Percentiles rank a stretch among this genome's conserved stretches.
Evolutionary conservation across 306 rosid genomes (phyloP).

Genomic region (Cicer arietinum): DNA sequence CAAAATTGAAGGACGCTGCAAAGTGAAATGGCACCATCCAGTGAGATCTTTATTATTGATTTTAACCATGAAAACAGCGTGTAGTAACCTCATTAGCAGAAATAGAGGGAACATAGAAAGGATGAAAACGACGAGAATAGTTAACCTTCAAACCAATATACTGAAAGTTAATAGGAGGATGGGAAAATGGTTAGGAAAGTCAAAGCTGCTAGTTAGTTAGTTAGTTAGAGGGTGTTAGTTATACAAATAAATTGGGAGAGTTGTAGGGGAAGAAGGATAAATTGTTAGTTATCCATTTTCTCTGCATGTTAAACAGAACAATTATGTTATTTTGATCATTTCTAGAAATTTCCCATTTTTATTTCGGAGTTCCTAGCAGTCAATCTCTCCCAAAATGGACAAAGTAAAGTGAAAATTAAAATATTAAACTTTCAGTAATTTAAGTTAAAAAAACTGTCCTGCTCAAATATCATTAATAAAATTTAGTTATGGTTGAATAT

Average conservation of each 20-base stretch:
- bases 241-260: not conserved
- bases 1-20: slow-evolving; percentile 66
- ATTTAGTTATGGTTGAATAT: not conserved
- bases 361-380: not conserved
- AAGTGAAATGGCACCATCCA: slow-evolving; percentile 39
- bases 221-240: not conserved
- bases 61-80: slow-evolving; percentile 15
- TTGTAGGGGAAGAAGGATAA: not conserved
- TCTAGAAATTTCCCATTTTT: not conserved
- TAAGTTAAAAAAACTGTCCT: slow-evolving; percentile 3
- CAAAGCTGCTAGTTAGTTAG: not conserved
- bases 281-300: not conserved
- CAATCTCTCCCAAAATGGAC: slow-evolving; percentile 1
- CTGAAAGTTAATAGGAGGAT: slow-evolving; percentile 7
- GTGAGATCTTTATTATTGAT: slow-evolving; percentile 34
- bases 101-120: slow-evolving; percentile 14
- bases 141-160: slow-evolving; percentile 28
- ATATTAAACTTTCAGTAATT: not conserved
- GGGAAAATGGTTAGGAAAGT: not conserved
- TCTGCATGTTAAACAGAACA: not conserved
- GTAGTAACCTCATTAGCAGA: not conserved
- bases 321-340: not conserved
- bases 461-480: slow-evolving; percentile 5
- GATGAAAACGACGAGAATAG: not conserved
- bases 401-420: slow-evolving; percentile 9